These are phyloP conservation scores for Alternaria arborescens DNA, from an alignment of 2,329 filamentous ascomycete genomes.

Conservation along the genomic window DNA sequence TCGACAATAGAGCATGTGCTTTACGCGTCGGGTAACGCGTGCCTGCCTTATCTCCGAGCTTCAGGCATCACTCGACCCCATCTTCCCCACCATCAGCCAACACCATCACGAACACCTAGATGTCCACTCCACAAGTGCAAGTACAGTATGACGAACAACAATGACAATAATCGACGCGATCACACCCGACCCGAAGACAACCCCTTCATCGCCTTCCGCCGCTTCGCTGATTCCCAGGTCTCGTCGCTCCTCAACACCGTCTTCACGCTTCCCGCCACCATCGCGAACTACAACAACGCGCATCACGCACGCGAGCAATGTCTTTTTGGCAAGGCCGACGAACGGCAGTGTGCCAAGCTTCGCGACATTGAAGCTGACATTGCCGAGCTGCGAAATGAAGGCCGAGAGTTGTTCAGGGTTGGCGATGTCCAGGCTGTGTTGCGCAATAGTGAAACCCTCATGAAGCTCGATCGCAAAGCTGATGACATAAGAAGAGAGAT, in stretches of 20 bases:
- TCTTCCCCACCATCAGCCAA: conserved; percentile 12
- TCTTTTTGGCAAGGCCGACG: conserved; percentile 43
- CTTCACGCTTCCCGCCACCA: conserved; percentile 52
- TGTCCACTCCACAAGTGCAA: conserved; percentile 8
- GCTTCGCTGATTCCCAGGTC: conserved; percentile 67
- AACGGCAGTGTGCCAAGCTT: conserved; percentile 37
- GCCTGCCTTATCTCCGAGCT: conserved; percentile 21
- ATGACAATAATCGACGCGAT: conserved; percentile 28
- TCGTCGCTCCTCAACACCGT: conserved; percentile 63
- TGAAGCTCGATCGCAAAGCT: conserved; percentile 36
- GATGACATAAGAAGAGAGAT: conserved; percentile 39
- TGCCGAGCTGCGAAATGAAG: conserved; percentile 31
- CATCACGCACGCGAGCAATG: conserved; percentile 44
- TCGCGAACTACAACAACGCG: conserved; percentile 43
- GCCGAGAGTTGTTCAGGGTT: conserved; percentile 36
- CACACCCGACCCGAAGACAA: conserved; percentile 50
- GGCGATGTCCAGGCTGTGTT: conserved; percentile 39
- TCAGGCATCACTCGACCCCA: conserved; percentile 15
- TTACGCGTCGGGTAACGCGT: conserved; percentile 14
- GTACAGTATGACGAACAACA: conserved; percentile 37
- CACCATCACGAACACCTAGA: conserved; percentile 11
- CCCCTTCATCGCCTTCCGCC: conserved; percentile 68
- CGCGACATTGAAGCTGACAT: conserved; percentile 33
- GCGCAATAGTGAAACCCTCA: conserved; percentile 45
- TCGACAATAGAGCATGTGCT: not conserved